These are phyloP conservation scores for Aspergillus felis DNA, from an alignment of 2,329 filamentous ascomycete genomes.

Conservation along the genomic window DNA sequence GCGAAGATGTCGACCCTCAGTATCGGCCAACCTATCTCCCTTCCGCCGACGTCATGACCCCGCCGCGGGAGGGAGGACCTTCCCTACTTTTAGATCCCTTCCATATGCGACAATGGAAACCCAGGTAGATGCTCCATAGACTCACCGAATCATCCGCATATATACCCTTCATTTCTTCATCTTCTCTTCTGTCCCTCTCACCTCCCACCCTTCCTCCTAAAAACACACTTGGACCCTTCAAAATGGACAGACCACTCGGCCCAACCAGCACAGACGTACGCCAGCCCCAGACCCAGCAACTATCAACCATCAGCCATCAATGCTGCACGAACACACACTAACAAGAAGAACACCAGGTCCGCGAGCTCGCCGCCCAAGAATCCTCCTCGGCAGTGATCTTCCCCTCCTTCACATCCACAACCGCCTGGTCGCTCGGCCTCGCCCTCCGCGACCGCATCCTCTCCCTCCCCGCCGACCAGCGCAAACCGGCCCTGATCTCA, in stretches of 20 bases:
- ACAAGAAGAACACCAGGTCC: slow-evolving; percentile 13
- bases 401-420: slow-evolving; percentile 35
- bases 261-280: slow-evolving; percentile 29
- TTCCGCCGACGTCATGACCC: not conserved
- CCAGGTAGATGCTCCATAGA: not conserved
- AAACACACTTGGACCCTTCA: slow-evolving; percentile 1
- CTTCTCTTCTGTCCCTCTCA: not conserved
- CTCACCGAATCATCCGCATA: not conserved
- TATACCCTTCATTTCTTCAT: not conserved
- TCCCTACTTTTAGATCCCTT: not conserved
- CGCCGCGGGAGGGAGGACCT: not conserved
- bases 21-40: too few species aligned
- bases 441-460: slow-evolving; percentile 37
- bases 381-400: slow-evolving; percentile 28
- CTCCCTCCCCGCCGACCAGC: slow-evolving; percentile 26
- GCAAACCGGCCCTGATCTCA: slow-evolving; percentile 39
- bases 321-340: not conserved
- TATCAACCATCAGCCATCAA: not conserved
- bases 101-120: not conserved
- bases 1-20: not conserved
- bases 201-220: not conserved
- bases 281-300: slow-evolving; percentile 3
- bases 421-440: slow-evolving; percentile 37
- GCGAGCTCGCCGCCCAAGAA: slow-evolving; percentile 28
- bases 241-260: slow-evolving; percentile 25